A percentile compares a stretch with the other conserved stretches of the same genome.
phyloP scores from a whole-genome alignment of 75 land plant species.

The Pinus tabuliformis region DNA sequence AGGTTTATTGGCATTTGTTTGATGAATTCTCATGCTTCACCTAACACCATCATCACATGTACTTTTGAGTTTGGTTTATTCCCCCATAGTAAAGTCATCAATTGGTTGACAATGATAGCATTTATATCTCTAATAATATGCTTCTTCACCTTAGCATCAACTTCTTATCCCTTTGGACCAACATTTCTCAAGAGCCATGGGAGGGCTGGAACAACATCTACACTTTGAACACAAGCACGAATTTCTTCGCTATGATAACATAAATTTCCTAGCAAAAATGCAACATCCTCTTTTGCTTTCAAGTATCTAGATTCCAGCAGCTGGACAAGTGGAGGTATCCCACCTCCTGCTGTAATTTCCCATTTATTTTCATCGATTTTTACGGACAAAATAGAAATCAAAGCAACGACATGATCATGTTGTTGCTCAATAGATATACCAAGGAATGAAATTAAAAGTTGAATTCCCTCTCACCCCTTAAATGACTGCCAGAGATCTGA shows the following conservation, averaged over 20 bases:
- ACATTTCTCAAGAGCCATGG: conserved; percentile 87
- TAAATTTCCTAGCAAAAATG: conserved; percentile 37
- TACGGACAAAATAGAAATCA: conserved; percentile 63
- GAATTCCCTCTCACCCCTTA: conserved; percentile 75
- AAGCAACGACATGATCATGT: conserved; percentile 81
- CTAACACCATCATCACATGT: conserved; percentile 60
- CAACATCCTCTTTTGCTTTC: conserved; percentile 52
- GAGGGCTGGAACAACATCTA: conserved; percentile 58
- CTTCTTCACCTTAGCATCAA: conserved; percentile 43
- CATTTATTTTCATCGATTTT: conserved; percentile 91
- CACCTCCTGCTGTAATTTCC: conserved; percentile 78
- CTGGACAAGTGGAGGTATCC: conserved; percentile 53
- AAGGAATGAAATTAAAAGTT: conserved; percentile 83
- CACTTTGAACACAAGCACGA: conserved; percentile 24
- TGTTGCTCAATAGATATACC: conserved; percentile 87
- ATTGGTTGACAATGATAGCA: conserved; percentile 59
- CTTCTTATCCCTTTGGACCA: conserved; percentile 66
- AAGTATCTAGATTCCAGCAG: conserved; percentile 37
- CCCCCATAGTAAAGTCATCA: conserved; percentile 55
- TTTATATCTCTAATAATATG: conserved; percentile 62
- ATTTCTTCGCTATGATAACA: conserved; percentile 52
- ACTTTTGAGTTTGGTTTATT: conserved; percentile 53
- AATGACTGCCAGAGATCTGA: conserved; percentile 51
- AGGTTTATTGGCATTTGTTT: too few species aligned
- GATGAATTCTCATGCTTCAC: background rate